Base-by-base conservation (phyloP, 345 rosid species). In the Salix exigua region DNA sequence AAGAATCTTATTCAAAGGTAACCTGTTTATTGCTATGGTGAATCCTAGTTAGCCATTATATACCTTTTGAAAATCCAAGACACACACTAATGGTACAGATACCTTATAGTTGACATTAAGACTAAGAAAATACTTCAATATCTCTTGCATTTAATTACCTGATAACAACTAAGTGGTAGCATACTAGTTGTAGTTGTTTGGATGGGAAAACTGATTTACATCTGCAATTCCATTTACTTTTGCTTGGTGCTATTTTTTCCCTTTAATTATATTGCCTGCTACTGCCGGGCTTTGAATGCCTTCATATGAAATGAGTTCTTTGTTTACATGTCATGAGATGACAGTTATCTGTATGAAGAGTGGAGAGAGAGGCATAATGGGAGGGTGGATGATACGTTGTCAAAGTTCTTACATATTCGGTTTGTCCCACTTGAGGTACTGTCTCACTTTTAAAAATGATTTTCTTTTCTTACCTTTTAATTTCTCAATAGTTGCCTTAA, bases 1-100 rank as follows among this genome's bases (percentile, higher is more conserved):
- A 90, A 91, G 80, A 91, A 86, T 82, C 95, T 96, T 26, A 79
- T 93, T 74, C 99, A 93, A 82, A 92, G 98, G 99, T 96, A 89
- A 78, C 68, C 37, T 69, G 28, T 17, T 62, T 30, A 11, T 30
- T 44, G 7, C 42, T 64, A 4, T 1, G 1, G 40, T 40, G 44
- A 48, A 51, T 76, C 25, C 62, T 58, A 25, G 55, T 19, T 66
- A 55, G 5, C n/a, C 14, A 50, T 6, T 38, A 4, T 18, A 31
- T 19, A 31, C 21, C 66, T 67, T 75, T 53, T 35, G 16, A 26
- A 21, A 18, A 68, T 16, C 38, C 21, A 11, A 12, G 62, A 2
- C 19, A 64, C 44, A 11, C 8, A 10, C 61, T 53, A 53, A 7
- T 53, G 61, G 61, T 23, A 53, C 23, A 21, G 25, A 53, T 53